Evolutionary conservation across 306 rosid genomes (phyloP), one percentile per base, ranked within the genome.

Genomic region (Rosa persica): DNA sequence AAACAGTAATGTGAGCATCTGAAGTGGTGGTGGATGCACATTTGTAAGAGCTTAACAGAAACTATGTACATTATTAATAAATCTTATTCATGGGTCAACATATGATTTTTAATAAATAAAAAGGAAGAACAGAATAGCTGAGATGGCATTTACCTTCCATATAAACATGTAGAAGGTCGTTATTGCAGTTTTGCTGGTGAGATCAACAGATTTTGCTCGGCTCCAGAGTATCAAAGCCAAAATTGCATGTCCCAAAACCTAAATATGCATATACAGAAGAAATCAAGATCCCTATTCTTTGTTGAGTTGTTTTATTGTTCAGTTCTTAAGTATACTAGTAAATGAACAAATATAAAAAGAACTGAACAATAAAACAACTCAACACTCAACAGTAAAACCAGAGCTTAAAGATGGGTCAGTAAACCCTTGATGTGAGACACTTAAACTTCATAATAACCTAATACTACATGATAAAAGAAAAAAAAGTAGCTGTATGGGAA

Each of bases 161-260:
- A 95, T 93, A 73, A 95, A 91, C 98, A 95, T 95, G 85, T 95
- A 95, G 80, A 92, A 95, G 60, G 97, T 85, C 68, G 98, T 89
- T 76, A 95, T 89, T 68, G 93, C 92, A 78, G 90, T 89, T 90
- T 95, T 95, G 90, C 86, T 95, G 71, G 74, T 79, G 75, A 95
- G 85, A 87, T 95, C 93, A 69, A 91, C 91, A n/a, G 91, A 87
- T 86, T 90, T 93, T 80, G 99, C 98, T 44, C 54, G 92, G 81
- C 39, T 84, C 92, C 92, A 90, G 49, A 95, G 99, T 47, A 90
- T 1, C 27, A 75, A 80, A 80, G 92, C 99, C 82, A 92, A 84
- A 76, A 78, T 73, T 42, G 82, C 82, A 76, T 93, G 99, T 80
- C 98, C 98, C 74, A 85, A 43, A 76, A 90, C 87, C 99, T 95